Conservation (phyloP, 2,329 filamentous ascomycete genomes). For the Coniochaeta sp. region DNA sequence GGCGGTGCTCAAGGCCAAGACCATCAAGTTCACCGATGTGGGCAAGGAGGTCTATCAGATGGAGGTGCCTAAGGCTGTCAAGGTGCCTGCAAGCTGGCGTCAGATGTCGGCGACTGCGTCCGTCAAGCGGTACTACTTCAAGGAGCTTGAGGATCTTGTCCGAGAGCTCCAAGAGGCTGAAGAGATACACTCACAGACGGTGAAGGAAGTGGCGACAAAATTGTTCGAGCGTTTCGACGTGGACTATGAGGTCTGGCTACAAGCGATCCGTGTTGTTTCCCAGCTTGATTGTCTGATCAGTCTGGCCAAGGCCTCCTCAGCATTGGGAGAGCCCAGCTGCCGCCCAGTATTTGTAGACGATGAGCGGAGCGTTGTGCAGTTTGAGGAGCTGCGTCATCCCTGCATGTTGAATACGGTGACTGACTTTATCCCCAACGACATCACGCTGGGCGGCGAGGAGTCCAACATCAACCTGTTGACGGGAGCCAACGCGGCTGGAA, state of each 20-base stretch:
- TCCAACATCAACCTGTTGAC: constrained; percentile 88
- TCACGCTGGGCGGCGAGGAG: constrained; percentile 72
- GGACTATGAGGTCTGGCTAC: constrained; percentile 78
- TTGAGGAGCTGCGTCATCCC: constrained; percentile 86
- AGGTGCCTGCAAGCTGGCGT: constrained; percentile 83
- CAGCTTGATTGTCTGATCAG: constrained; percentile 94
- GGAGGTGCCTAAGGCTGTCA: constrained; percentile 77
- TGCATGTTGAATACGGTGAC: constrained; percentile 86
- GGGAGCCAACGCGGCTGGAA: constrained; percentile 93
- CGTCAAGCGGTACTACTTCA: constrained; percentile 91
- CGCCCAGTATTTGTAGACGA: constrained; percentile 81
- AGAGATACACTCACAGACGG: constrained; percentile 85
- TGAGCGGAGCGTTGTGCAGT: constrained; percentile 81
- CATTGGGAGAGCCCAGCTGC: constrained; percentile 80
- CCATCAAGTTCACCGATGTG: constrained; percentile 71
- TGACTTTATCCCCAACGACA: constrained; percentile 95
- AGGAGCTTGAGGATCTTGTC: constrained; percentile 73
- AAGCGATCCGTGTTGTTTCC: constrained; percentile 81
- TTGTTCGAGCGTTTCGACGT: constrained; percentile 87
- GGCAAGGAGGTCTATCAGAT: constrained; percentile 98
- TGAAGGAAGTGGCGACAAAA: constrained; percentile 74
- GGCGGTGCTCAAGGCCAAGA: constrained; percentile 65
- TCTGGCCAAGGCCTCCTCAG: constrained; percentile 78
- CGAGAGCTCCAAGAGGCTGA: constrained; percentile 88
- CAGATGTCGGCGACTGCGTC: constrained; percentile 92